Evolutionary conservation across 805 yeast genomes (phyloP).

Genomic region (Candida coleopterorum): DNA sequence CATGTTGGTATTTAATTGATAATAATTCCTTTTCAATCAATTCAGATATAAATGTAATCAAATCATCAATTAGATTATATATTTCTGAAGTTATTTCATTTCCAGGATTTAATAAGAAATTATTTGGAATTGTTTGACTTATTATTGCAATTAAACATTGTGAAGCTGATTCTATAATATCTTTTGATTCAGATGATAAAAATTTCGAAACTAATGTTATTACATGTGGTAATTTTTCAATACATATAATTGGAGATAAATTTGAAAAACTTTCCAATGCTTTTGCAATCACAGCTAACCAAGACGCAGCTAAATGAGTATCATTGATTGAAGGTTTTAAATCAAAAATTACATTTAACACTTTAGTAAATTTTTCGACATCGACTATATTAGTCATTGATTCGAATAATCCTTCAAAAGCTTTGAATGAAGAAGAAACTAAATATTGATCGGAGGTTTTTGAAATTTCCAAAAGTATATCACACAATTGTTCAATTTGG

Average conservation of each 20-base stretch:
- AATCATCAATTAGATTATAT: constrained; percentile 53
- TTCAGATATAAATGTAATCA: constrained; percentile 48
- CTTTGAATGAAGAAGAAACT: constrained; percentile 76
- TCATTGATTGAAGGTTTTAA: constrained; percentile 81
- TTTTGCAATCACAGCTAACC: constrained; percentile 93
- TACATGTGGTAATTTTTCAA: constrained; percentile 49
- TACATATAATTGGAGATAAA: constrained; percentile 39
- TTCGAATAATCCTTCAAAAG: constrained; percentile 75
- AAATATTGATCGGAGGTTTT: constrained; percentile 80
- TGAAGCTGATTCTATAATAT: constrained; percentile 70
- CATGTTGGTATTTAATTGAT: constrained; percentile 68
- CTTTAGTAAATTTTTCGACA: constrained; percentile 56
- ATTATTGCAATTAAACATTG: constrained; percentile 81
- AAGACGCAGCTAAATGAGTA: constrained; percentile 81
- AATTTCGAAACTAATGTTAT: constrained; percentile 53
- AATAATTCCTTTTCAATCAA: constrained; percentile 53
- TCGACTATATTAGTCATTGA: constrained; percentile 59
- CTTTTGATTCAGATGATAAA: constrained; percentile 59
- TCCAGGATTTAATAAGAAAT: constrained; percentile 48
- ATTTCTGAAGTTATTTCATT: constrained; percentile 40
- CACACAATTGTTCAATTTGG: constrained; percentile 69
- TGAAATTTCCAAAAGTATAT: constrained; percentile 66
- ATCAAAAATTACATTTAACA: constrained; percentile 68
- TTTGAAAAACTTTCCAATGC: constrained; percentile 45
- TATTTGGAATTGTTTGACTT: constrained; percentile 61